These are phyloP conservation scores for Ganoderma leucocontextum DNA, from an alignment of 1,284 basidiomycete species.

Conservation along the genomic window DNA sequence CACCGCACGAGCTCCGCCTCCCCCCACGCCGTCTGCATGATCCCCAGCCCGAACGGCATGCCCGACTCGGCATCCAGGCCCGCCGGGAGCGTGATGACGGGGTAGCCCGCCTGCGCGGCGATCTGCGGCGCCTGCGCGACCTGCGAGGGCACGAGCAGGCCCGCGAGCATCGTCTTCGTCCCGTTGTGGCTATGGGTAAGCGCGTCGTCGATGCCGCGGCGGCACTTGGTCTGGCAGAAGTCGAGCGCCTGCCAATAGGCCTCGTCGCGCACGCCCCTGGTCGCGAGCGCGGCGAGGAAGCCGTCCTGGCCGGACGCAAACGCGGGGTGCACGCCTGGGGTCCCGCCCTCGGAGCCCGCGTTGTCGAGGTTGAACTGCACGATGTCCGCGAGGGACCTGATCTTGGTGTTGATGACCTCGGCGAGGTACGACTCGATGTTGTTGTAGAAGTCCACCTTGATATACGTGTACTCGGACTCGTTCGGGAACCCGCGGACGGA, in stretches of 20 bases:
- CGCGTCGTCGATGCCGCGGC: neutral
- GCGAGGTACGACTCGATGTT: slow-evolving; percentile 31
- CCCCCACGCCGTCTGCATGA: slow-evolving; percentile 69
- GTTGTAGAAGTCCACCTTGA: slow-evolving; percentile 46
- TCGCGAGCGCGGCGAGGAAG: slow-evolving; percentile 52
- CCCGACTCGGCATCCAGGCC: neutral
- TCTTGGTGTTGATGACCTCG: slow-evolving; percentile 44
- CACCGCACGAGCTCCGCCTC: slow-evolving; percentile 66
- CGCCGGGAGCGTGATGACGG: slow-evolving; percentile 52
- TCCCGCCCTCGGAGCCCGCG: slow-evolving; percentile 46
- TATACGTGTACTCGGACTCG: slow-evolving; percentile 41
- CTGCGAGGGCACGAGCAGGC: slow-evolving; percentile 61
- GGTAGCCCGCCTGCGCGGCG: slow-evolving; percentile 65
- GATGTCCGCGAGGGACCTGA: slow-evolving; percentile 48
- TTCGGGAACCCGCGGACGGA: slow-evolving; percentile 27
- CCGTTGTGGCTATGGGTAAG: neutral
- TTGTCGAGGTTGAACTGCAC: slow-evolving; percentile 53
- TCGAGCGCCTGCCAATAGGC: slow-evolving; percentile 26
- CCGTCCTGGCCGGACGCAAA: slow-evolving; percentile 47
- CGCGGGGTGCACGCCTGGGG: slow-evolving; percentile 46
- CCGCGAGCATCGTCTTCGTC: slow-evolving; percentile 62
- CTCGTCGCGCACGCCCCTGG: slow-evolving; percentile 53
- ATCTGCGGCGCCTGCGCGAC: slow-evolving; percentile 41
- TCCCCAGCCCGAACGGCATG: slow-evolving; percentile 66
- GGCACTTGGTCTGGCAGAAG: neutral